These are phyloP conservation scores for Strobilomyces dryophilus DNA, from an alignment of 768 basidiomycete genomes.

Conservation along the genomic window DNA sequence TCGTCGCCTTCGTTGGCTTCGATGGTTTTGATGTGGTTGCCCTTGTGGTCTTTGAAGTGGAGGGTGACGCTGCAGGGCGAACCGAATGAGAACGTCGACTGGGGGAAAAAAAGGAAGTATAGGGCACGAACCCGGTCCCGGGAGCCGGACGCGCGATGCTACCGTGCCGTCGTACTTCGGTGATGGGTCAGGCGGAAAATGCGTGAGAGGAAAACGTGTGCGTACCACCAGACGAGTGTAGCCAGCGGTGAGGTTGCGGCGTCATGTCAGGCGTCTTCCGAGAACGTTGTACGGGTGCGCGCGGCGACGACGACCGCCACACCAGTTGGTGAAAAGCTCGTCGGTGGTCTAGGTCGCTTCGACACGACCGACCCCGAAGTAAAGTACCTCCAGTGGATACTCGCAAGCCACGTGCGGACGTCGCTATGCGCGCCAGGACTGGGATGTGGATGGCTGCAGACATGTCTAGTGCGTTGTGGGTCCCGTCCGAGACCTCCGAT, in stretches of 20 bases:
- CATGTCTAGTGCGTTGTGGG: background rate
- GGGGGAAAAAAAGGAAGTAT: background rate
- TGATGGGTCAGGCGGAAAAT: background rate
- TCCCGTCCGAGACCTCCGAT: background rate
- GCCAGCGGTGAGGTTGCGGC: background rate
- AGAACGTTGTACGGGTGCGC: background rate
- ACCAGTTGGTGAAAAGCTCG: slow-evolving; percentile 13
- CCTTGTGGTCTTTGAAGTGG: slow-evolving; percentile 88
- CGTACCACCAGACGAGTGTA: slow-evolving; percentile 20
- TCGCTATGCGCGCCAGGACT: slow-evolving; percentile 14
- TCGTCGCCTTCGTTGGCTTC: slow-evolving; percentile 96
- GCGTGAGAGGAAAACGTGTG: background rate
- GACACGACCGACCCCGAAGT: slow-evolving; percentile 1
- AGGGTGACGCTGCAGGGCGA: slow-evolving; percentile 64
- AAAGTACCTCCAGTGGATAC: background rate
- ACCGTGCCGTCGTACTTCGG: slow-evolving; percentile 40
- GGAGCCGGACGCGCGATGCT: slow-evolving; percentile 33
- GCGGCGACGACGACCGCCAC: background rate
- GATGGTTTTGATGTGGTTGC: slow-evolving; percentile 73
- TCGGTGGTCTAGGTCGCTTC: background rate
- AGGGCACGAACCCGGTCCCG: slow-evolving; percentile 45
- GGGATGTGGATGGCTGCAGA: background rate
- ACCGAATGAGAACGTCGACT: background rate
- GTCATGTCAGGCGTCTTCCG: background rate
- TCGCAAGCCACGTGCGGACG: slow-evolving; percentile 4